phyloP scores from a whole-genome alignment of 2,329 filamentous ascomycete species.

The Ophiocordyceps robertsii region DNA sequence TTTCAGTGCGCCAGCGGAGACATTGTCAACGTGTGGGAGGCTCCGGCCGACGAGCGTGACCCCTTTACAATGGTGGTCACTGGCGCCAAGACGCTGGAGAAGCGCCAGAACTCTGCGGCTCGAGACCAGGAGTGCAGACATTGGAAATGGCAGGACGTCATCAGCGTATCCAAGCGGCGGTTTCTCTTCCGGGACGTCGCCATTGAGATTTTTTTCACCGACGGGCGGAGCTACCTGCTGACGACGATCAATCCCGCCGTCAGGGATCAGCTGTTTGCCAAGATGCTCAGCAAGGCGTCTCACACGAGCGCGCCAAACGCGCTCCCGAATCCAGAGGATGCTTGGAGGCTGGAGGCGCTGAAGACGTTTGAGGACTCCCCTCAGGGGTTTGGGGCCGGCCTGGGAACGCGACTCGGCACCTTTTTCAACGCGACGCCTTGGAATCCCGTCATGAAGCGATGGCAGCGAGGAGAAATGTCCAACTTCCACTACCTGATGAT shows the following conservation, averaged over 20 bases:
- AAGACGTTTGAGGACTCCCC: slow-evolving; percentile 48
- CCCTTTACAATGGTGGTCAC: slow-evolving; percentile 92
- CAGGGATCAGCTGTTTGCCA: slow-evolving; percentile 69
- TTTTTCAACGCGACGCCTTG: slow-evolving; percentile 77
- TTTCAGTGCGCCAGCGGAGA: slow-evolving; percentile 92
- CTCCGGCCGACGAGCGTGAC: slow-evolving; percentile 81
- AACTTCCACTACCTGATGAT: slow-evolving; percentile 99
- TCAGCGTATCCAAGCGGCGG: slow-evolving; percentile 88
- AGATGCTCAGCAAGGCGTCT: slow-evolving; percentile 65
- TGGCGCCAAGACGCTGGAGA: slow-evolving; percentile 46
- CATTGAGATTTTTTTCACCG: slow-evolving; percentile 94
- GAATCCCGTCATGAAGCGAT: slow-evolving; percentile 75
- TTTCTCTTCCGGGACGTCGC: slow-evolving; percentile 94
- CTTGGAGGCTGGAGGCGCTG: slow-evolving; percentile 81
- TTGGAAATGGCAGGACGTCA: slow-evolving; percentile 90
- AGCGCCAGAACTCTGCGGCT: slow-evolving; percentile 38
- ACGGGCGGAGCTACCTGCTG: slow-evolving; percentile 86
- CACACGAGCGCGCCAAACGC: slow-evolving; percentile 60
- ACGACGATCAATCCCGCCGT: slow-evolving; percentile 63
- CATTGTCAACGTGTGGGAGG: slow-evolving; percentile 93
- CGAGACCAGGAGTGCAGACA: slow-evolving; percentile 69
- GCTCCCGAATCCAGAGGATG: slow-evolving; percentile 68
- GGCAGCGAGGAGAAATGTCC: slow-evolving; percentile 89
- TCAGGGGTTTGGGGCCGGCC: slow-evolving; percentile 56
- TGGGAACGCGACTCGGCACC: slow-evolving; percentile 82